These are phyloP conservation scores for Drechslerella stenobrocha DNA, from an alignment of 2,329 filamentous ascomycete genomes.

Conservation along the genomic window DNA sequence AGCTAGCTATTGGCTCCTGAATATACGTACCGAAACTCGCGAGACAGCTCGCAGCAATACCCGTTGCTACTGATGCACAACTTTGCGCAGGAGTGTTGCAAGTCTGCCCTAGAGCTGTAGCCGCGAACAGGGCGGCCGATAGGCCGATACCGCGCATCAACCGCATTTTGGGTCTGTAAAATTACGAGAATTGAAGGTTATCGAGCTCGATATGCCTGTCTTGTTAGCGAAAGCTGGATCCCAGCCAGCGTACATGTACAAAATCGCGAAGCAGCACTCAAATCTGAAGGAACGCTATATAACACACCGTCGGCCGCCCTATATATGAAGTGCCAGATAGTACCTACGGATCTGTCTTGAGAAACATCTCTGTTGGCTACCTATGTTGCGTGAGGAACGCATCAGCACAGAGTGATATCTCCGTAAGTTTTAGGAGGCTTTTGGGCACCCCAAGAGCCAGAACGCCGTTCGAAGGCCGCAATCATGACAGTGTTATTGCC, in stretches of 20 bases:
- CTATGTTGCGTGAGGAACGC: not conserved
- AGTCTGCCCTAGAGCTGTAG: not conserved
- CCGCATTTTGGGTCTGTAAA: not conserved
- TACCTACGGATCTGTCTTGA: not conserved
- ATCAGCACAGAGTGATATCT: not conserved
- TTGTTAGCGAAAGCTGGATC: too few relatives aligned
- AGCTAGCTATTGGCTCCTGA: too few relatives aligned
- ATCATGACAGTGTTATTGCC: not conserved
- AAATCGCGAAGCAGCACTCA: not conserved
- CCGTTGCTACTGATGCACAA: not conserved
- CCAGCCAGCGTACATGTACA: not conserved
- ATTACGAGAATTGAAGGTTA: not conserved
- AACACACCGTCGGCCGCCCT: not conserved
- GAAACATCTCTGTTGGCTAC: not conserved
- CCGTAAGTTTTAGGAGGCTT: not conserved
- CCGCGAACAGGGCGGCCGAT: not conserved
- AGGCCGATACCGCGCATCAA: not conserved
- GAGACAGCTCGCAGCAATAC: not conserved
- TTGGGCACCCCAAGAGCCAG: not conserved
- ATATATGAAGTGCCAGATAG: constrained; percentile 3
- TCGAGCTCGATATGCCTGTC: too few relatives aligned
- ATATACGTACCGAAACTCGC: constrained; percentile 9
- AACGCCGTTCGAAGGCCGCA: not conserved
- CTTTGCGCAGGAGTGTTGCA: not conserved
- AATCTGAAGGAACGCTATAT: not conserved